These are phyloP conservation scores for Bisporella sp. DNA, from an alignment of 2,329 filamentous ascomycete genomes.

Conservation along the genomic window DNA sequence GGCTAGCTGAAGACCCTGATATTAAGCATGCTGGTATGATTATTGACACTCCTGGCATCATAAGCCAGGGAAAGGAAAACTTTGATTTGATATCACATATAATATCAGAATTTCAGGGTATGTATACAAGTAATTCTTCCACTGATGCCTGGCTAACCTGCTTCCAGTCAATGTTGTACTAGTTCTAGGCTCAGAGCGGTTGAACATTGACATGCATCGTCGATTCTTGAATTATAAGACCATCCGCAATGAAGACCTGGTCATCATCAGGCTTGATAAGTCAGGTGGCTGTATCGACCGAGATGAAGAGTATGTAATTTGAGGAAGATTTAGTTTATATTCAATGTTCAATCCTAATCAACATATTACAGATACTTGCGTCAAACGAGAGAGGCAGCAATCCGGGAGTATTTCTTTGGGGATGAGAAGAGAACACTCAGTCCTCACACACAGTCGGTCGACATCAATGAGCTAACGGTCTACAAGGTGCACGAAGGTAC, in stretches of 20 bases:
- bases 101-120: conserved; percentile 59
- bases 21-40: conserved; percentile 72
- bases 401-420: conserved; percentile 94
- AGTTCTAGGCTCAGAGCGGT: conserved; percentile 69
- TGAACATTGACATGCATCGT: conserved; percentile 67
- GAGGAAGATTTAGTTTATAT: too few relatives aligned
- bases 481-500: conserved; percentile 61
- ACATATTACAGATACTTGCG: conserved; percentile 42
- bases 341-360: too few relatives aligned
- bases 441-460: conserved; percentile 79
- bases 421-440: conserved; percentile 69
- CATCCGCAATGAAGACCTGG: conserved; percentile 58
- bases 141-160: conserved; percentile 3
- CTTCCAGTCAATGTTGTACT: conserved; percentile 67
- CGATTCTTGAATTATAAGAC: conserved; percentile 55
- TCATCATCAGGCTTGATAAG: conserved; percentile 72
- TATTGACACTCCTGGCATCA: conserved; percentile 72
- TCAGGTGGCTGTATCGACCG: conserved; percentile 79
- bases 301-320: conserved; percentile 52
- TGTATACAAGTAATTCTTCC: conserved; percentile 8
- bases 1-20: conserved; percentile 67
- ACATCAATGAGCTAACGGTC: conserved; percentile 67
- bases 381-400: conserved; percentile 64
- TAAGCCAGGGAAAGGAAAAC: conserved; percentile 57
- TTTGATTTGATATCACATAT: conserved; percentile 79